Conservation (phyloP, 2,329 filamentous ascomycete genomes). For the Penicillium verrucosum region DNA sequence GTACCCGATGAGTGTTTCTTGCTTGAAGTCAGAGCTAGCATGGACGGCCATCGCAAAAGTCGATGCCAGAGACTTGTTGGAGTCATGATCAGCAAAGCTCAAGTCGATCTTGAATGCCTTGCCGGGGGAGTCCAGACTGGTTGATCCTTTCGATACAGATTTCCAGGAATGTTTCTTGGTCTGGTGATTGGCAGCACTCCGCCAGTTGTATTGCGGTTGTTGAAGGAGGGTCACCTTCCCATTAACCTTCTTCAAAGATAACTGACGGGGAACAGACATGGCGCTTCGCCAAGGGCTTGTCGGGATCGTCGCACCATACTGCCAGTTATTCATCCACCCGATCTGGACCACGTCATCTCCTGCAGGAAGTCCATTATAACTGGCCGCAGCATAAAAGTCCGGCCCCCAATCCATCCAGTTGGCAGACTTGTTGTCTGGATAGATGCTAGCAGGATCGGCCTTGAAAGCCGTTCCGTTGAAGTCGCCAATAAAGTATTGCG, state of each 20-base stretch:
- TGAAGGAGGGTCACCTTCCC: conserved; percentile 16
- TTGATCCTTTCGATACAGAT: conserved; percentile 10
- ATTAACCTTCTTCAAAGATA: conserved; percentile 20
- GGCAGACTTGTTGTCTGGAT: conserved; percentile 12
- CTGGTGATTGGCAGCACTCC: conserved; percentile 1
- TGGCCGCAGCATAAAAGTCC: conserved; percentile 28
- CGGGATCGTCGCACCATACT: conserved; percentile 24
- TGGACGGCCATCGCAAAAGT: conserved; percentile 22
- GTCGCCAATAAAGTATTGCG: conserved; percentile 30
- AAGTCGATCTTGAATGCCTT: conserved; percentile 22
- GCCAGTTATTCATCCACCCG: conserved; percentile 34
- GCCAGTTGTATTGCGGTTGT: conserved; percentile 12
- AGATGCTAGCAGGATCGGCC: conserved; percentile 17
- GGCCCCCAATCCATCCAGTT: conserved; percentile 33
- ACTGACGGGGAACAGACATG: conserved; percentile 25
- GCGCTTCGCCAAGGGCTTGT: conserved; percentile 28
- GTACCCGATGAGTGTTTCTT: conserved; percentile 29
- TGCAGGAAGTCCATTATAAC: conserved; percentile 22
- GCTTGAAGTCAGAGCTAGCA: conserved; percentile 17
- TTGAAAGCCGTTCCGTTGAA: conserved; percentile 28
- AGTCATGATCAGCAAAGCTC: conserved; percentile 16
- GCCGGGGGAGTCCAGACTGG: conserved; percentile 14
- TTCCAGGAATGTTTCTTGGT: background rate
- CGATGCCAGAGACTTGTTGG: background rate
- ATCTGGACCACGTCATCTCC: conserved; percentile 17